Base-by-base conservation (phyloP, 345 rosid genomes). In the Garcia nutans region DNA sequence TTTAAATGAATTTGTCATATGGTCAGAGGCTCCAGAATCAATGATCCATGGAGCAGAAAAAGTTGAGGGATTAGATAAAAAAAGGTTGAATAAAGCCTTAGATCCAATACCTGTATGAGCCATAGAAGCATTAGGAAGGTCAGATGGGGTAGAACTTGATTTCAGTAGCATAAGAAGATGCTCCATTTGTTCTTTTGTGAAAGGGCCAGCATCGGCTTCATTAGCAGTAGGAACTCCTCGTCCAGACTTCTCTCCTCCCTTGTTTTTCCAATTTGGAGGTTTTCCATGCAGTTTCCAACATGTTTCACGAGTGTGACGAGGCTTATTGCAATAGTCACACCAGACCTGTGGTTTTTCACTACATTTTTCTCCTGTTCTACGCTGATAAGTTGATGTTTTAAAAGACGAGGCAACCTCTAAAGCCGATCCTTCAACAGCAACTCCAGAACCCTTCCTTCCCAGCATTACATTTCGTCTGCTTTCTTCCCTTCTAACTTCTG, bases 21-120 rank as follows among this genome's bases (percentile, higher is more conserved):
- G 70, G 31, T 54, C 45, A 10, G 24, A 77, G 13, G 65, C 70
- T 33, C 75, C 20, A 15, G 71, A 77, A 70, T 77, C 33, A 16
- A 72, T 62, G 19, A 74, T 74, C 59, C 49, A 62, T 28, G 28
- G 20, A 56, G 65, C 33, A 28, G 9, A 70, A n/a, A 45, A 67
- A 19, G 42, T 19, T 70, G 33, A 69, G 33, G 58, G 58, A 8
- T 72, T 47, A 12, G 7, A 16, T 8, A 55, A 19, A 71, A 71
- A 26, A 3, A 1, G 8, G 8, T 47, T 47, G 15, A 47, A 47
- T 47, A 71, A 28, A 28, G 44, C 4, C 15, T 19, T 65, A 65
- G 69, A 65, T 65, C 19, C 59, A 55, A 16, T 55, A 17, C 7
- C 20, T 15, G 59, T 55, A 55, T 28, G 31, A 28, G 31, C 31